Evolutionary conservation across 2,329 filamentous ascomycete genomes (phyloP).

Genomic region (Bisporella sp.): DNA sequence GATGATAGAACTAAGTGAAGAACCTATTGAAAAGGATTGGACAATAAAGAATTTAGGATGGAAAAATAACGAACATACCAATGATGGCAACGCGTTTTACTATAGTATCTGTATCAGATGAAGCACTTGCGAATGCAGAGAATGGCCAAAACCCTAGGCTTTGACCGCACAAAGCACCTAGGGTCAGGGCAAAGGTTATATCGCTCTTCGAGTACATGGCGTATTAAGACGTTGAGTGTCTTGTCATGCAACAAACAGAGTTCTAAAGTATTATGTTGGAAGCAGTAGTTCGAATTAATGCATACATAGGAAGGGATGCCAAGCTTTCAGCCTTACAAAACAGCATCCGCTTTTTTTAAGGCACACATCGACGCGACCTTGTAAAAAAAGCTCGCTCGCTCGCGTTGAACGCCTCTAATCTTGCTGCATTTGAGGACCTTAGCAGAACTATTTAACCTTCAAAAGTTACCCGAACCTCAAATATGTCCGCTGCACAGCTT

Average conservation of each 20-base stretch:
- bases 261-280: too few relatives aligned
- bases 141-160: slow-evolving; percentile 25
- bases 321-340: too few relatives aligned
- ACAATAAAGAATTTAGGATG: too few relatives aligned
- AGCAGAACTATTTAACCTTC: background rate
- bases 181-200: slow-evolving; percentile 13
- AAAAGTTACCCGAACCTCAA: slow-evolving; percentile 11
- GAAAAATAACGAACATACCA: slow-evolving; percentile 17
- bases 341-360: too few relatives aligned
- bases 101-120: slow-evolving; percentile 10
- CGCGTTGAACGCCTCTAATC: background rate
- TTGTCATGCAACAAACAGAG: too few relatives aligned
- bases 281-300: too few relatives aligned
- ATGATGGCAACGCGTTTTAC: slow-evolving; percentile 27
- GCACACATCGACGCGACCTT: too few relatives aligned
- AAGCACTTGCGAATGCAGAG: slow-evolving; percentile 12
- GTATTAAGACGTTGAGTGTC: too few relatives aligned
- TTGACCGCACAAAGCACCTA: slow-evolving; percentile 15
- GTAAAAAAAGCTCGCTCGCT: background rate
- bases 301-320: too few relatives aligned
- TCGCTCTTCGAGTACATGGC: background rate
- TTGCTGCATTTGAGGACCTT: too few relatives aligned
- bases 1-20: too few relatives aligned
- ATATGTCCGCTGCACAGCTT: slow-evolving; percentile 95
- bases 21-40: too few relatives aligned